Evolutionary conservation across 176 grass and related monocot species (phyloP).

Genomic region (Ampelocalamus luodianensis): DNA sequence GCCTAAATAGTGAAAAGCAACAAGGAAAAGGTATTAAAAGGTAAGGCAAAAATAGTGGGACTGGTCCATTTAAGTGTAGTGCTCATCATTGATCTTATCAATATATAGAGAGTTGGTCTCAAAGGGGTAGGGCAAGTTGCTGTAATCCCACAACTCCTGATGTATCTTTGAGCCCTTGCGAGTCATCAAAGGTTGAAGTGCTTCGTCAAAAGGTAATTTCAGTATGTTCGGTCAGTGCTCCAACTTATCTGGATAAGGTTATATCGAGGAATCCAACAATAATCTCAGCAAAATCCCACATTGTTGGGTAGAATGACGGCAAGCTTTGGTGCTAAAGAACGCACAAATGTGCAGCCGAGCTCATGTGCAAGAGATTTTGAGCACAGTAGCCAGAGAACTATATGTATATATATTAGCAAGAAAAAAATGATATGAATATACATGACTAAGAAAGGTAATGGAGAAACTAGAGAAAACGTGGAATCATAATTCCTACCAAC

Average conservation of each 20-base stretch:
- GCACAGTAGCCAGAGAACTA: neutral
- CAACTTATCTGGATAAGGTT: slow-evolving; percentile 36
- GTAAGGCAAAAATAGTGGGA: neutral
- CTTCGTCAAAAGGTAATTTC: slow-evolving; percentile 33
- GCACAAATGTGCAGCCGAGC: neutral
- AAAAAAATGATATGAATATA: neutral
- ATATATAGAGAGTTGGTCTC: neutral
- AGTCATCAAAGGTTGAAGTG: slow-evolving; percentile 17
- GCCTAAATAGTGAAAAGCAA: neutral
- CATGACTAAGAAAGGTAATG: neutral
- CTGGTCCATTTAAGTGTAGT: neutral
- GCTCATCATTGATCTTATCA: slow-evolving; percentile 25
- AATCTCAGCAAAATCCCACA: slow-evolving; percentile 15
- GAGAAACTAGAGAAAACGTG: neutral
- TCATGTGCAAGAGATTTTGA: neutral
- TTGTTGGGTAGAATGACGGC: slow-evolving; percentile 10
- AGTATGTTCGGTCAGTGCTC: slow-evolving; percentile 20
- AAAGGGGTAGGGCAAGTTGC: slow-evolving; percentile 29
- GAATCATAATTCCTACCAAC: neutral
- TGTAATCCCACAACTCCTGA: neutral
- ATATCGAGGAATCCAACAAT: slow-evolving; percentile 23
- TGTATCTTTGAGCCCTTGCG: neutral
- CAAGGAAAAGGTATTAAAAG: neutral
- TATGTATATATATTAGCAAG: neutral
- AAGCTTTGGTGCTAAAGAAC: neutral